Conservation (phyloP, 345 rosid species). For the Sapria himalayana region DNA sequence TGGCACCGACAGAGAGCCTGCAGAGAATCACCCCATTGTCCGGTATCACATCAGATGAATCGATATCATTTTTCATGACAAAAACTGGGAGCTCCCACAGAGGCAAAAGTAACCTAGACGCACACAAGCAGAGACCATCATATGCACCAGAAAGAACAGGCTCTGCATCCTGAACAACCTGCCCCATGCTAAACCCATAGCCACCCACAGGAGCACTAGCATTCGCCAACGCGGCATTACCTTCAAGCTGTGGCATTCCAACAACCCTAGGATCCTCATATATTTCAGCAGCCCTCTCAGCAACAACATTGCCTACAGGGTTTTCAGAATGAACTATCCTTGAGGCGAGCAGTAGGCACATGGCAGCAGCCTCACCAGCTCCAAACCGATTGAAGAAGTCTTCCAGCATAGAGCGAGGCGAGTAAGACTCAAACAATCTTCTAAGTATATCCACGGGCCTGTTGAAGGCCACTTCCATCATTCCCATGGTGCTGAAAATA, state of each 20-base stretch:
- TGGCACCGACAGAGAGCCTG: conserved; percentile 60
- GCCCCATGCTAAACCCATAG: conserved; percentile 98
- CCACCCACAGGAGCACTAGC: conserved; percentile 77
- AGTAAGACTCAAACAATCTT: conserved; percentile 64
- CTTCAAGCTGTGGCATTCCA: conserved; percentile 92
- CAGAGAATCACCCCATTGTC: conserved; percentile 46
- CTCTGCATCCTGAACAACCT: conserved; percentile 94
- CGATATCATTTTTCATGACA: conserved; percentile 30
- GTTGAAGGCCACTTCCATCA: conserved; percentile 90
- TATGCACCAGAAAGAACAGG: conserved; percentile 86
- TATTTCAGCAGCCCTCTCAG: conserved; percentile 91
- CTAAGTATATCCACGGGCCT: conserved; percentile 88
- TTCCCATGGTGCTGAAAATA: conserved; percentile 88
- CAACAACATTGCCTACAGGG: conserved; percentile 43
- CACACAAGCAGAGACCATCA: conserved; percentile 84
- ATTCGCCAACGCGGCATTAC: conserved; percentile 50
- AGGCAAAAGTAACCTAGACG: conserved; percentile 82
- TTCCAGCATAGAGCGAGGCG: conserved; percentile 65
- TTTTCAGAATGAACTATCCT: conserved; percentile 64
- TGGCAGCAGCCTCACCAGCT: conserved; percentile 94
- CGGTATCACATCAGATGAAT: conserved; percentile 18
- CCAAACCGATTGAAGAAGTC: conserved; percentile 94
- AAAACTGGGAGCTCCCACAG: conserved; percentile 86
- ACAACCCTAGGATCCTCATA: conserved; percentile 93
- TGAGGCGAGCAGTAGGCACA: conserved; percentile 92